These are phyloP conservation scores for Isabelozyma heimii DNA, from an alignment of 805 yeast genomes.

Conservation along the genomic window DNA sequence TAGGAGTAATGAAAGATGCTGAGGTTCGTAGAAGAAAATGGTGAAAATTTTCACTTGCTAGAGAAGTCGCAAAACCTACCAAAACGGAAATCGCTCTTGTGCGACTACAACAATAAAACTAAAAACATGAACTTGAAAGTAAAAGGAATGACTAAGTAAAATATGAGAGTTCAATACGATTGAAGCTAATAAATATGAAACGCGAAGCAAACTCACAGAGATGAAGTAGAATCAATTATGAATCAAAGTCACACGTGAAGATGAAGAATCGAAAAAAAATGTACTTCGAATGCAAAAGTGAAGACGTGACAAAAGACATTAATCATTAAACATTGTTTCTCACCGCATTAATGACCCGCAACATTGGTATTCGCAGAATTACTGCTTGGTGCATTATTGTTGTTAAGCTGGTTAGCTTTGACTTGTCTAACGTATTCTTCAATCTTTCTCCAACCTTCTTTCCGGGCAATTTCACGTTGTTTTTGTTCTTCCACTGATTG, in stretches of 20 bases:
- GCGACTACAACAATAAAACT: not conserved
- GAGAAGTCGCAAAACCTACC: not conserved
- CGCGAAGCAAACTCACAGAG: not conserved
- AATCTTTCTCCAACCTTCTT: slow-evolving; percentile 68
- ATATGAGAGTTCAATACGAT: not conserved
- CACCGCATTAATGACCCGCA: not conserved
- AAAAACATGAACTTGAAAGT: not conserved
- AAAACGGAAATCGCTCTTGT: not conserved
- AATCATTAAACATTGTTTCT: not conserved
- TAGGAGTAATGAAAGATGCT: not conserved
- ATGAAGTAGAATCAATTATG: too few species aligned
- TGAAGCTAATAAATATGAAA: not conserved
- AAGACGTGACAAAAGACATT: not conserved
- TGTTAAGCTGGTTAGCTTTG: slow-evolving; percentile 5
- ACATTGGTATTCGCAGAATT: not conserved
- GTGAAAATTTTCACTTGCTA: not conserved
- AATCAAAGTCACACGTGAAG: too few species aligned
- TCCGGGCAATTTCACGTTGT: slow-evolving; percentile 58
- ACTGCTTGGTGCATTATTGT: not conserved
- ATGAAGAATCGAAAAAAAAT: not conserved
- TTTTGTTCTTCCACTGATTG: slow-evolving; percentile 74
- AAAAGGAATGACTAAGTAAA: not conserved
- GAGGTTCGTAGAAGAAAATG: too few species aligned
- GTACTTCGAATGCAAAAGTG: not conserved
- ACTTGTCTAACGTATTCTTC: slow-evolving; percentile 53